Conservation (phyloP, 495 filamentous ascomycete species). For the Aspergillus nidulans region DNA sequence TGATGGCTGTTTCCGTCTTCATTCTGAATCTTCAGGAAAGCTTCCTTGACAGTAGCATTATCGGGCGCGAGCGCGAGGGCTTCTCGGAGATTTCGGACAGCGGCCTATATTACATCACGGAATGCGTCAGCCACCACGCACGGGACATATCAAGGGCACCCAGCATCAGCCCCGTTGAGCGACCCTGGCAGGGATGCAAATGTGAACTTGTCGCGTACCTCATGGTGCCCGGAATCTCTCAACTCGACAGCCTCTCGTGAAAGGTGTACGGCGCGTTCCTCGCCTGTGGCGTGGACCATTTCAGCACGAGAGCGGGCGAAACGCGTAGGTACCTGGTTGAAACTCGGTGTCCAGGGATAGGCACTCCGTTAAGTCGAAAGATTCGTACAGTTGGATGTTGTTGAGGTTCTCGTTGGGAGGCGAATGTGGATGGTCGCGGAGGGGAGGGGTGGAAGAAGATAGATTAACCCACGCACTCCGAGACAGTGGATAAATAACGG, state of each 20-base stretch:
- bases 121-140: constrained; percentile 3
- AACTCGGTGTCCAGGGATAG: not conserved
- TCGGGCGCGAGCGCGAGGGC: constrained; percentile 58
- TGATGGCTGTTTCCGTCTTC: constrained; percentile 46
- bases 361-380: not conserved
- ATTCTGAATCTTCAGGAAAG: constrained; percentile 48
- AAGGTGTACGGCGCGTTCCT: constrained; percentile 47
- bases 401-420: not conserved
- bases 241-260: constrained; percentile 49
- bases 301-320: constrained; percentile 25
- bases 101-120: constrained; percentile 40
- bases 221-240: constrained; percentile 44
- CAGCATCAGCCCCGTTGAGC: not conserved
- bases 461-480: constrained; percentile 16
- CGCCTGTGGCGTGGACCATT: constrained; percentile 46
- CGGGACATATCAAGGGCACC: not conserved
- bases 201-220: constrained; percentile 30
- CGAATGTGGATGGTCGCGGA: constrained; percentile 3
- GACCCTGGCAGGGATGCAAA: not conserved
- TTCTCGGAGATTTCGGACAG: constrained; percentile 56
- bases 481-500: constrained; percentile 16
- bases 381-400: not conserved
- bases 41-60: constrained; percentile 48
- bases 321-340: not conserved
- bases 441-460: not conserved